Evolutionary conservation across 257 asterid species (phyloP).

Genomic region (Prunella vulgaris): DNA sequence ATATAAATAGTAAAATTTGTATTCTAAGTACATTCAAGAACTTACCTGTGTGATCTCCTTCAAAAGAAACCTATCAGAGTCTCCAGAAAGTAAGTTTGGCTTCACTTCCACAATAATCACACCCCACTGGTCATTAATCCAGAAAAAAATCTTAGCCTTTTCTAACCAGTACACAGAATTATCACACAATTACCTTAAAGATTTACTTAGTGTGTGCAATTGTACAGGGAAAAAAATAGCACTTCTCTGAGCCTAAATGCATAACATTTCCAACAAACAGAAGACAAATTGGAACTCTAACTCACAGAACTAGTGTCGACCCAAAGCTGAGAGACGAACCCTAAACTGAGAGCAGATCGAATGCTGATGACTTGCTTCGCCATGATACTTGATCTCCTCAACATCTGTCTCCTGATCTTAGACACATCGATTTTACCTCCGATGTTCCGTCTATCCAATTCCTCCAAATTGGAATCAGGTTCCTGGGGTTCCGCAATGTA

Average conservation of each 20-base stretch:
- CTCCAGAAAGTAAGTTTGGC: slow-evolving; percentile 62
- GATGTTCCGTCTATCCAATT: not conserved
- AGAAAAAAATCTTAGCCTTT: not conserved
- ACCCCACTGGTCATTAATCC: slow-evolving; percentile 35
- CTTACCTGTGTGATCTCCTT: slow-evolving; percentile 53
- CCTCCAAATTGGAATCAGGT: slow-evolving; percentile 20
- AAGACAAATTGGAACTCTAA: not conserved
- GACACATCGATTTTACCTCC: slow-evolving; percentile 13
- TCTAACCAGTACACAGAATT: not conserved
- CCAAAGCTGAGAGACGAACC: slow-evolving; percentile 74
- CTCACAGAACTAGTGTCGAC: slow-evolving; percentile 59
- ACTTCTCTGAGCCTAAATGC: too few species aligned
- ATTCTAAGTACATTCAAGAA: not conserved
- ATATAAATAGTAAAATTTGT: not conserved
- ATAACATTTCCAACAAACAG: not conserved
- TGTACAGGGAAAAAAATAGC: not conserved
- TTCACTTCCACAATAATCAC: slow-evolving; percentile 53
- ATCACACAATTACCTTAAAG: not conserved
- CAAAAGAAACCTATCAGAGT: slow-evolving; percentile 48
- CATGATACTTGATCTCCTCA: slow-evolving; percentile 51
- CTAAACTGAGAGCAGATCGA: slow-evolving; percentile 54
- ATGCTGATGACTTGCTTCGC: slow-evolving; percentile 76
- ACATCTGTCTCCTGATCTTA: slow-evolving; percentile 38
- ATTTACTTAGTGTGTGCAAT: not conserved
- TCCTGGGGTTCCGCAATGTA: slow-evolving; percentile 4